These are phyloP conservation scores for Boletus coccyginus DNA, from an alignment of 768 basidiomycete genomes.

Conservation along the genomic window DNA sequence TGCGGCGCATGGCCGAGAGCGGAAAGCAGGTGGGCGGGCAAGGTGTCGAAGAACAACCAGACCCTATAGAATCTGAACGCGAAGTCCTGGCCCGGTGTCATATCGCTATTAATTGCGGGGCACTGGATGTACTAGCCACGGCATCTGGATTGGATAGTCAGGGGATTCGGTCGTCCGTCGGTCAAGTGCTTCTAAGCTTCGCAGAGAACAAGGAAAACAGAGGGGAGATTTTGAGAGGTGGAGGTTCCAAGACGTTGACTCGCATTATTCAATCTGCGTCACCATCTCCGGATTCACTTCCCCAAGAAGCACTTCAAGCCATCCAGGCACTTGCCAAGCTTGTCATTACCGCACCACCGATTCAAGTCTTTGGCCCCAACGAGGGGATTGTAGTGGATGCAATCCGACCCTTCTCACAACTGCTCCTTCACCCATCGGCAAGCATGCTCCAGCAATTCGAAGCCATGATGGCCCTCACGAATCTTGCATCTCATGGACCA, in stretches of 20 bases:
- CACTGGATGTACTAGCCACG: slow-evolving; percentile 59
- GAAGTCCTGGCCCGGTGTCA: slow-evolving; percentile 62
- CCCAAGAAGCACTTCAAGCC: slow-evolving; percentile 43
- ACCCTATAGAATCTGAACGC: slow-evolving; percentile 59
- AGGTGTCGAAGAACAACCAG: slow-evolving; percentile 25
- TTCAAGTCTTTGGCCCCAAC: slow-evolving; percentile 88
- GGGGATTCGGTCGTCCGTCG: slow-evolving; percentile 56
- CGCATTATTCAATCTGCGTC: slow-evolving; percentile 53
- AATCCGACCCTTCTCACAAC: slow-evolving; percentile 73
- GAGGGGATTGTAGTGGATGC: slow-evolving; percentile 74
- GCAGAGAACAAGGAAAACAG: slow-evolving; percentile 77
- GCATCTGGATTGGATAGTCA: slow-evolving; percentile 59
- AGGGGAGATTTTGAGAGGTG: slow-evolving; percentile 72
- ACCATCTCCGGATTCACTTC: slow-evolving; percentile 26
- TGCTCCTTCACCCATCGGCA: slow-evolving; percentile 68
- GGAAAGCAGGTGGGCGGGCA: slow-evolving; percentile 34
- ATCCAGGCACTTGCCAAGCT: slow-evolving; percentile 93
- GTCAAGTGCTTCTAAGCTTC: slow-evolving; percentile 64
- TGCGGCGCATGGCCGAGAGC: slow-evolving; percentile 68
- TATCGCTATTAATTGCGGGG: slow-evolving; percentile 58
- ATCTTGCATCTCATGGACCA: slow-evolving; percentile 77
- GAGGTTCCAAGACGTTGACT: slow-evolving; percentile 67
- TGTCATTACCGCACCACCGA: slow-evolving; percentile 85
- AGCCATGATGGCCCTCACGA: slow-evolving; percentile 93
- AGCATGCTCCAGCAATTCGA: slow-evolving; percentile 86